Conservation (phyloP, 1,284 basidiomycete species). For the Malassezia arunalokei region DNA sequence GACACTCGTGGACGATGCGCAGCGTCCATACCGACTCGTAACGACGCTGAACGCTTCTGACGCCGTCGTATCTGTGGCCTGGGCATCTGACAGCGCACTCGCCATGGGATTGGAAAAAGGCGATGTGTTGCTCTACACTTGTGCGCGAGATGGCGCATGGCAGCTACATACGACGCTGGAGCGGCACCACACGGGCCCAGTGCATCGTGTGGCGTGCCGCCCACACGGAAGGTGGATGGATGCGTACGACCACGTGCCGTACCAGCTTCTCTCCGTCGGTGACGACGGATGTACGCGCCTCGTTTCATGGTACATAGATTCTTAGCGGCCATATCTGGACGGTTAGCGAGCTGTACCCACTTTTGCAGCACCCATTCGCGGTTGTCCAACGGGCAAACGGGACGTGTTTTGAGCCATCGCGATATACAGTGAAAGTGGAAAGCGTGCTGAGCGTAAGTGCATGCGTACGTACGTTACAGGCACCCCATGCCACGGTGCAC, state of each 20-base stretch:
- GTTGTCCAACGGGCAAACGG: conserved; percentile 97
- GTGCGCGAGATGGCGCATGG: conserved; percentile 10
- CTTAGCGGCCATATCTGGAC: conserved; percentile 8
- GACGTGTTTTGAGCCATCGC: conserved; percentile 96
- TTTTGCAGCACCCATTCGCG: conserved; percentile 77
- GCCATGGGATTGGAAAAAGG: conserved; percentile 93
- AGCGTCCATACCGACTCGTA: conserved; percentile 17
- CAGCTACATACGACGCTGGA: conserved; percentile 12
- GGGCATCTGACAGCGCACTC: conserved; percentile 48
- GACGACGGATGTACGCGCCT: conserved; percentile 31
- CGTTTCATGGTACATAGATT: conserved; percentile 4
- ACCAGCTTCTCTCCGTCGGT: conserved; percentile 23
- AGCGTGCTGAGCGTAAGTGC: conserved; percentile 60
- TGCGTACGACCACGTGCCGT: conserved; percentile 14
- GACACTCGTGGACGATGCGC: conserved; percentile 6
- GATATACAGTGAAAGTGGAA: conserved; percentile 99
- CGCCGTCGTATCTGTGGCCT: conserved; percentile 24
- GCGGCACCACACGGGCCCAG: conserved; percentile 28
- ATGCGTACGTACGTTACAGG: conserved; percentile 69
- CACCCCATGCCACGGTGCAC: conserved; percentile 97
- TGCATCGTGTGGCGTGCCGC: conserved; percentile 31
- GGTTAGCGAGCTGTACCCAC: conserved; percentile 50
- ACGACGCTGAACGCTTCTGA: conserved; percentile 22
- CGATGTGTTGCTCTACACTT: conserved; percentile 62
- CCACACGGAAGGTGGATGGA: conserved; percentile 23